Conservation (phyloP, 805 yeast species). For the Monosporozyma unispora region DNA sequence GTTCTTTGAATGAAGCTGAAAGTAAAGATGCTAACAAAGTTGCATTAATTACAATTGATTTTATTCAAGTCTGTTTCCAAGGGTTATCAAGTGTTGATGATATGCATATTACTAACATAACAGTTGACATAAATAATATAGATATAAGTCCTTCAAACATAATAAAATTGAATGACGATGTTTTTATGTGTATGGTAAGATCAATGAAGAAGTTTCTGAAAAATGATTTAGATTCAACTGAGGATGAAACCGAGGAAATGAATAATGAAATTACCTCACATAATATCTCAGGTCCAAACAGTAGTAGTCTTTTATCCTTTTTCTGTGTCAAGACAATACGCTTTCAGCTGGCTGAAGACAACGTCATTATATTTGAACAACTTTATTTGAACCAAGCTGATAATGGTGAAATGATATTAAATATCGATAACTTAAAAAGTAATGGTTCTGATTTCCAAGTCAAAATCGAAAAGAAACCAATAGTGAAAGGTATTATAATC, state of each 20-base stretch:
- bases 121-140: constrained; percentile 32
- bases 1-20: constrained; percentile 16
- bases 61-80: constrained; percentile 37
- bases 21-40: constrained; percentile 4
- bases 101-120: constrained; percentile 27
- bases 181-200: constrained; percentile 4
- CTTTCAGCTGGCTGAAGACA: neutral
- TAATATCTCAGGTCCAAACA: neutral
- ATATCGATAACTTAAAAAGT: constrained; percentile 2
- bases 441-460: constrained; percentile 1
- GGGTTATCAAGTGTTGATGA: constrained; percentile 34
- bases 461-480: constrained; percentile 1
- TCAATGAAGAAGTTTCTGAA: constrained; percentile 2
- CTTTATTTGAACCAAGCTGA: constrained; percentile 6
- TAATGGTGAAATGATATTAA: constrained; percentile 3
- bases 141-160: constrained; percentile 23
- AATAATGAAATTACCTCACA: neutral
- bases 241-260: neutral
- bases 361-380: constrained; percentile 1
- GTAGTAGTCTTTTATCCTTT: constrained; percentile 3
- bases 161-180: constrained; percentile 7
- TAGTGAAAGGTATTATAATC: neutral
- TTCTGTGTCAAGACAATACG: constrained; percentile 8
- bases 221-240: neutral
- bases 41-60: constrained; percentile 25